Evolutionary conservation across 139 green algal genomes (phyloP).

Genomic region (Marvania coccoides): DNA sequence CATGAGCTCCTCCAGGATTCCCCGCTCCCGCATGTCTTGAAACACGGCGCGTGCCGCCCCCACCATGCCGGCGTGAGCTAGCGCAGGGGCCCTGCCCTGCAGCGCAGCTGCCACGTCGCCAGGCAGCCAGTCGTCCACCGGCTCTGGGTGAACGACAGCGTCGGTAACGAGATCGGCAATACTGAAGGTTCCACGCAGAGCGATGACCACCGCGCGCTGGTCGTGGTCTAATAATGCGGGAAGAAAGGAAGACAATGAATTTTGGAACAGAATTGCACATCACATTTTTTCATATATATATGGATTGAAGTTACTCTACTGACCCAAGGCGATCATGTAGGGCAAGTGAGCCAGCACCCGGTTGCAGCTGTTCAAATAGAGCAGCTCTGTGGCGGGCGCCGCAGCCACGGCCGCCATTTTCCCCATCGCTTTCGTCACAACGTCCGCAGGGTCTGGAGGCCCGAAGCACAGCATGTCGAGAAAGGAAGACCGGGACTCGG

Average conservation of each 20-base stretch:
- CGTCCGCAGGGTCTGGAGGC: neutral
- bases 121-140: constrained; percentile 10
- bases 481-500: constrained; percentile 4
- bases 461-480: constrained; percentile 7
- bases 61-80: constrained; percentile 37
- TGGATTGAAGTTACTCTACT: too few relatives aligned
- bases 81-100: neutral
- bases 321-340: constrained; percentile 38
- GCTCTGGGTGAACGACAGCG: constrained; percentile 7
- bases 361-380: constrained; percentile 30
- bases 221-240: too few relatives aligned
- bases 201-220: constrained; percentile 15
- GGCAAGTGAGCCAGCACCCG: constrained; percentile 31
- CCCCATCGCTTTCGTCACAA: neutral
- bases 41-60: constrained; percentile 32
- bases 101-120: neutral
- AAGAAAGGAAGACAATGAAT: too few relatives aligned
- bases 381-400: constrained; percentile 7
- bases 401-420: constrained; percentile 22
- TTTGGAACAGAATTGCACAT: too few relatives aligned
- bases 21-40: constrained; percentile 31
- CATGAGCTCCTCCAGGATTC: constrained; percentile 17
- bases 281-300: too few relatives aligned
- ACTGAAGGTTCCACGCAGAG: constrained; percentile 19
- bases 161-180: constrained; percentile 25